A percentile compares a stretch with the other conserved stretches of the same genome.
These are phyloP conservation scores for Penicillium robsamsonii DNA, from an alignment of 495 filamentous ascomycete species.

Conservation along the genomic window DNA sequence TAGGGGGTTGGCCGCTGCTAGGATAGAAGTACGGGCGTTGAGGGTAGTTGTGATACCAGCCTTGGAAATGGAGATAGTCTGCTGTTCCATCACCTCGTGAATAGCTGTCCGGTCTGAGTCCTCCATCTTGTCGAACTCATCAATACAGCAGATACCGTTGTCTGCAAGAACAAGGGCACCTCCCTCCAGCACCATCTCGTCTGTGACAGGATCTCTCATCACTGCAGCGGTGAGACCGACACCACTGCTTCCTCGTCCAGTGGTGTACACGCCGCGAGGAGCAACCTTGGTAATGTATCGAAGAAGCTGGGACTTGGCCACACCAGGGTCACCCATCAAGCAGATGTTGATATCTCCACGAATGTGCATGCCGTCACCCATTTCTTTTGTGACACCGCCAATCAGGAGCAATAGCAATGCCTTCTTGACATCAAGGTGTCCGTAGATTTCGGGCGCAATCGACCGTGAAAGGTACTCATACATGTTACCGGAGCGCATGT, in stretches of 20 bases:
- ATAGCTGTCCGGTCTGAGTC: slow-evolving; percentile 94
- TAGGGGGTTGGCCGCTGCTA: slow-evolving; percentile 96
- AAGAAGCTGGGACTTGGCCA: slow-evolving; percentile 95
- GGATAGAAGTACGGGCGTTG: slow-evolving; percentile 93
- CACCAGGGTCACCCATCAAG: slow-evolving; percentile 98
- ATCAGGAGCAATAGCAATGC: slow-evolving; percentile 91
- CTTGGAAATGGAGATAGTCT: slow-evolving; percentile 98
- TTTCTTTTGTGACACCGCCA: slow-evolving; percentile 93
- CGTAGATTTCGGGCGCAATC: slow-evolving; percentile 96
- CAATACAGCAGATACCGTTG: slow-evolving; percentile 98
- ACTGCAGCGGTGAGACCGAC: slow-evolving; percentile 97
- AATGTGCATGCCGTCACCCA: slow-evolving; percentile 97
- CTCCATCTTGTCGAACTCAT: slow-evolving; percentile 99
- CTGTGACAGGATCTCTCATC: slow-evolving; percentile 97
- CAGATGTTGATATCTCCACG: slow-evolving; percentile 98
- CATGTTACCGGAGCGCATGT: slow-evolving; percentile 78
- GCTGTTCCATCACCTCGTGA: slow-evolving; percentile 99
- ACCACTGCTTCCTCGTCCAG: slow-evolving; percentile 90
- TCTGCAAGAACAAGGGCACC: slow-evolving; percentile 94
- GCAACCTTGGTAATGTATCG: slow-evolving; percentile 99
- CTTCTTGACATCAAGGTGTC: slow-evolving; percentile 97
- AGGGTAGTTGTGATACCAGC: slow-evolving; percentile 94
- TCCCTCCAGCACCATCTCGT: slow-evolving; percentile 98
- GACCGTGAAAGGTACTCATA: slow-evolving; percentile 94
- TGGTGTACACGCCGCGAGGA: slow-evolving; percentile 95